Evolutionary conservation across 768 basidiomycete species (phyloP).

Genomic region (Crepidotus variabilis): DNA sequence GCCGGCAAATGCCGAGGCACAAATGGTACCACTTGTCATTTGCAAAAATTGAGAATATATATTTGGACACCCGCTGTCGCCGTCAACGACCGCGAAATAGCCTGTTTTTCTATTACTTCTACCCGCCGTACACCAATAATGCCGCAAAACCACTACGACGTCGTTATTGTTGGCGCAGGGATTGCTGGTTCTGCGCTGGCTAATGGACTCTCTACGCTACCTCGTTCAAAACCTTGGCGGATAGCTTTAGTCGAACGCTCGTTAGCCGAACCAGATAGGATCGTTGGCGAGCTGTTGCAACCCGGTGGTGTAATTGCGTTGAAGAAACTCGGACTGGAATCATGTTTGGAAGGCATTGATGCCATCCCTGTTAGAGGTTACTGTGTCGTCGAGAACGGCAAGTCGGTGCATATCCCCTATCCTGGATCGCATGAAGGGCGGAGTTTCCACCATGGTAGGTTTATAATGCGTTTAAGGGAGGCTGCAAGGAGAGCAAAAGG

Average conservation of each 20-base stretch:
- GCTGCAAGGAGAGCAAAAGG: constrained; percentile 56
- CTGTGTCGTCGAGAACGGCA: constrained; percentile 65
- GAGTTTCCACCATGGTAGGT: constrained; percentile 91
- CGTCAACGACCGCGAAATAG: background rate
- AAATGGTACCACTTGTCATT: constrained; percentile 1
- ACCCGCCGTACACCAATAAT: constrained; percentile 5
- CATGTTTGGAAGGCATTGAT: constrained; percentile 83
- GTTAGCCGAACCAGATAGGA: constrained; percentile 88
- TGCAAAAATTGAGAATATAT: background rate
- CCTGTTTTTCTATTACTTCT: background rate
- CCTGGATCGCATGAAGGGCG: constrained; percentile 69
- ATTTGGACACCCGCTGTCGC: background rate
- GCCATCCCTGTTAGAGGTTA: constrained; percentile 83
- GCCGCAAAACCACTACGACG: constrained; percentile 48
- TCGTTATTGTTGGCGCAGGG: constrained; percentile 90
- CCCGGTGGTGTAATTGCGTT: constrained; percentile 85
- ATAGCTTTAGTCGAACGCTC: constrained; percentile 90
- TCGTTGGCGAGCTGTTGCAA: constrained; percentile 95
- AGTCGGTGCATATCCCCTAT: constrained; percentile 86
- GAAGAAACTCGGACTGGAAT: constrained; percentile 69
- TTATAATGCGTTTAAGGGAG: constrained; percentile 75
- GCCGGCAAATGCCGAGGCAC: background rate
- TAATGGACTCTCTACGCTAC: constrained; percentile 68
- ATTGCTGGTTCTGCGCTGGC: constrained; percentile 87
- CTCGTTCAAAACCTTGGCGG: constrained; percentile 55